A percentile compares a stretch with the other conserved stretches of the same genome.
phyloP scores from a whole-genome alignment of 2,329 filamentous ascomycete genomes.

The Grosmannia serpens region DNA sequence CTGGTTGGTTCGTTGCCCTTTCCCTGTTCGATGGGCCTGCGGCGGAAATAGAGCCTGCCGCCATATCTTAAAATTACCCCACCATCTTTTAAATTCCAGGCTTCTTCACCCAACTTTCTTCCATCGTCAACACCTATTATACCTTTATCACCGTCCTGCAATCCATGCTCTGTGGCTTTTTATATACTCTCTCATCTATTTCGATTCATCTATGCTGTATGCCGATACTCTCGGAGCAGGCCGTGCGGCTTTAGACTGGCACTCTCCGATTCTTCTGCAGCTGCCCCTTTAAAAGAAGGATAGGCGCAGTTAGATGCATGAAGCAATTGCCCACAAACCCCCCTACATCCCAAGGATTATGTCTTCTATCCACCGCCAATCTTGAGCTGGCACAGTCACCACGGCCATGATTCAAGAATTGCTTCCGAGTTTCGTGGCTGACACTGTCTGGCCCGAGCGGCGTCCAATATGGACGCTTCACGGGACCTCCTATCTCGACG shows the following conservation, averaged over 20 bases:
- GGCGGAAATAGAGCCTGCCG: not conserved
- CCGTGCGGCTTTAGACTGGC: too few relatives aligned
- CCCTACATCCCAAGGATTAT: not conserved
- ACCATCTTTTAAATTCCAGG: not conserved
- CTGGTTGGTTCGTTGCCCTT: not conserved
- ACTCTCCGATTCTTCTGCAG: too few relatives aligned
- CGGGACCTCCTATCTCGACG: conserved; percentile 36
- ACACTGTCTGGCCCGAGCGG: conserved; percentile 18
- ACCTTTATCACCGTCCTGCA: not conserved
- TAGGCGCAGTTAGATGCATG: not conserved
- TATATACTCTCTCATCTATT: too few relatives aligned
- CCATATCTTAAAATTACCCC: not conserved
- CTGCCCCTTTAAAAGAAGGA: too few relatives aligned
- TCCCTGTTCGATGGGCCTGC: not conserved
- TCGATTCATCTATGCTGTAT: too few relatives aligned
- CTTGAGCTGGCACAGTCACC: not conserved
- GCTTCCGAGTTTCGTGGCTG: conserved; percentile 23
- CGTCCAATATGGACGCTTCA: conserved; percentile 17
- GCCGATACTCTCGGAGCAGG: too few relatives aligned
- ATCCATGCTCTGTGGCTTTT: too few relatives aligned
- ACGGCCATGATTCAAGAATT: conserved; percentile 7
- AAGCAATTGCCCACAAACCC: not conserved
- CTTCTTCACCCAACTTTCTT: too few relatives aligned
- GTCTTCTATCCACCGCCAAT: not conserved
- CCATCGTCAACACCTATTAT: not conserved